Evolutionary conservation across 2,329 filamentous ascomycete genomes (phyloP).

Genomic region (Dichotomopilus funicola): DNA sequence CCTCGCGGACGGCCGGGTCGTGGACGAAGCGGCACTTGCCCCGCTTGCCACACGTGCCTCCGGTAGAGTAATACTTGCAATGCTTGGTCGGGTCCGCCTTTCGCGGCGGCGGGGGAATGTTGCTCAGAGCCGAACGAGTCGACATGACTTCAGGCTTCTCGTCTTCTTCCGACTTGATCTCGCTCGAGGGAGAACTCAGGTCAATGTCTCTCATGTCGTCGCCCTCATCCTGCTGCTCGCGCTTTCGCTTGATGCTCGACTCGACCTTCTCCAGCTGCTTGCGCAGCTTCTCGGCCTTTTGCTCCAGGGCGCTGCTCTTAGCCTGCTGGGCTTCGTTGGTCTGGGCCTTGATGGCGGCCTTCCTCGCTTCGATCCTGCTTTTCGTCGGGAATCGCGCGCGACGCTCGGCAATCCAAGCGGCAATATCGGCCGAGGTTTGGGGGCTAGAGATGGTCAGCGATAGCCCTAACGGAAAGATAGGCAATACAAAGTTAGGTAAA

Average conservation of each 20-base stretch:
- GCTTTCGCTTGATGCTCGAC: constrained; percentile 61
- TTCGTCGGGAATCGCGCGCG: constrained; percentile 74
- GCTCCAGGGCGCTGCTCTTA: constrained; percentile 45
- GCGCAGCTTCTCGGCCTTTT: constrained; percentile 55
- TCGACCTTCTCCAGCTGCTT: constrained; percentile 64
- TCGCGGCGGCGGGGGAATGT: constrained; percentile 41
- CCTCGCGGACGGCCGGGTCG: constrained; percentile 56
- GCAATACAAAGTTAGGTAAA: constrained; percentile 8
- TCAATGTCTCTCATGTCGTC: constrained; percentile 53
- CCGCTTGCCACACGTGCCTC: constrained; percentile 64
- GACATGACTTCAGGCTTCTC: constrained; percentile 54
- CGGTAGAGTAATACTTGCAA: constrained; percentile 66
- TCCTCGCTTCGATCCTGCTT: constrained; percentile 59
- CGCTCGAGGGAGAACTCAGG: constrained; percentile 33
- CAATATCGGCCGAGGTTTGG: constrained; percentile 53
- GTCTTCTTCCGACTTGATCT: constrained; percentile 50
- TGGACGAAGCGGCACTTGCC: constrained; percentile 70
- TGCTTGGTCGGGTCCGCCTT: constrained; percentile 57
- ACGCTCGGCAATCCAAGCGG: constrained; percentile 74
- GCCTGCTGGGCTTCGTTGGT: constrained; percentile 49
- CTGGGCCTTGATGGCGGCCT: constrained; percentile 40
- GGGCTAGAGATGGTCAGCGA: constrained; percentile 33
- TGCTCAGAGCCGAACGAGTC: constrained; percentile 37
- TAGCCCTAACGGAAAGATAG: constrained; percentile 4
- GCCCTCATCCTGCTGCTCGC: constrained; percentile 60